A percentile compares a stretch with the other conserved stretches of the same genome.
These are phyloP conservation scores for Gonapodya prolifera DNA, from an alignment of 192 early-diverging fungal species.

Conservation along the genomic window DNA sequence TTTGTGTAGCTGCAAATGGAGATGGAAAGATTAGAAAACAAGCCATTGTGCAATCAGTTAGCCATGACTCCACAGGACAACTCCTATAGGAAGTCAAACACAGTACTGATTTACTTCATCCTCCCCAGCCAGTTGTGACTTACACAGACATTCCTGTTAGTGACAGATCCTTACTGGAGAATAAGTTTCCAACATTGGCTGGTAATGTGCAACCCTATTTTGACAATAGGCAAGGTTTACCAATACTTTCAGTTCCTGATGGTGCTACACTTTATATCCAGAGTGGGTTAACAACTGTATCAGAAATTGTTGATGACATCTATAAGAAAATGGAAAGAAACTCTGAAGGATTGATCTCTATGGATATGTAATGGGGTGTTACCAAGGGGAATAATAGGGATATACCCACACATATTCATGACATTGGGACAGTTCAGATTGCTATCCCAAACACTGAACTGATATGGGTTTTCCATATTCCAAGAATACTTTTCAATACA, in stretches of 20 bases:
- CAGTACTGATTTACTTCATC: not conserved
- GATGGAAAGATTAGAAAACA: not conserved
- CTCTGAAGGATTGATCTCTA: not conserved
- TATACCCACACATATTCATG: not conserved
- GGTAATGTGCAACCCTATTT: not conserved
- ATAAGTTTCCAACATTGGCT: not conserved
- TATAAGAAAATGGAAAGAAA: not conserved
- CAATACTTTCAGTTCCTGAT: not conserved
- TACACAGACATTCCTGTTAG: not conserved
- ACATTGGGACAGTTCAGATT: not conserved
- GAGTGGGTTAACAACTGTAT: not conserved
- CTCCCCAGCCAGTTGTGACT: not conserved
- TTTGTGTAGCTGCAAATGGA: not conserved
- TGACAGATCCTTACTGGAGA: not conserved
- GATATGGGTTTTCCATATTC: not conserved
- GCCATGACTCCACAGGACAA: not conserved
- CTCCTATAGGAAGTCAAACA: not conserved
- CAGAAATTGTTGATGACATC: not conserved
- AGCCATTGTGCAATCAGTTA: not conserved
- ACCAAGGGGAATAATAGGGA: not conserved
- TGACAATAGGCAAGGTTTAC: not conserved
- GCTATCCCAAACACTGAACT: not conserved
- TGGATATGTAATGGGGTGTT: not conserved
- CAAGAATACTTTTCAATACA: not conserved
- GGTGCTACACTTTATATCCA: not conserved